phyloP scores from a whole-genome alignment of 352 stramenopile species.

The Pythium utonaiense region DNA sequence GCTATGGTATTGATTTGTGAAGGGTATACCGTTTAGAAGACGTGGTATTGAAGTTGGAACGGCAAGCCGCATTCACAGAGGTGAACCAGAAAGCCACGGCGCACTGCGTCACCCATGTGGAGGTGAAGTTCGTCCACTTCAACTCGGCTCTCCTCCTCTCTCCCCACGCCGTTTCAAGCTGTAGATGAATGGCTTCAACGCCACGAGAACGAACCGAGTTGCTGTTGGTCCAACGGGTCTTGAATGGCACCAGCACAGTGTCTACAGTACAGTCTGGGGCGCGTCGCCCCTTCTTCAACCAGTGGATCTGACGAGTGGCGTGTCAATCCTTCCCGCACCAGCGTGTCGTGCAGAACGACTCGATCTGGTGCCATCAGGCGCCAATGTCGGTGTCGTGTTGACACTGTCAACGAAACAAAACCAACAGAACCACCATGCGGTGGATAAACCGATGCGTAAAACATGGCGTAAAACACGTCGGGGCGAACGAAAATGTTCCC shows the following conservation, averaged over 20 bases:
- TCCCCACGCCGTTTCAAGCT: constrained; percentile 10
- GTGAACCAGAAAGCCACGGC: constrained; percentile 19
- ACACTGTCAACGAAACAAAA: not conserved
- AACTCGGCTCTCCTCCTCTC: constrained; percentile 9
- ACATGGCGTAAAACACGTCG: not conserved
- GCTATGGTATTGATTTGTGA: not conserved
- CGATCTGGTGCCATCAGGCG: too few species aligned
- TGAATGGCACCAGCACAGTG: too few species aligned
- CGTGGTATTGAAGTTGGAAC: constrained; percentile 8
- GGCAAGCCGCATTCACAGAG: constrained; percentile 5
- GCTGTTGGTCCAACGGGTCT: not conserved
- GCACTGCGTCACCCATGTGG: constrained; percentile 11
- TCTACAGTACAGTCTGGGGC: too few species aligned
- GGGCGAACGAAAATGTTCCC: not conserved
- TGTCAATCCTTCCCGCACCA: not conserved
- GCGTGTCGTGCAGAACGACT: too few species aligned
- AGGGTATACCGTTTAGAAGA: not conserved
- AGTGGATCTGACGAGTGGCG: not conserved
- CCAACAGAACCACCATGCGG: too few species aligned
- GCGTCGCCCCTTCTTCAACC: constrained; percentile 1
- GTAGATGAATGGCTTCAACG: constrained; percentile 27
- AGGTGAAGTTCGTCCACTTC: constrained; percentile 24
- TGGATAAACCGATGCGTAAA: too few species aligned
- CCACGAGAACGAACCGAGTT: constrained; percentile 4
- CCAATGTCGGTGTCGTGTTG: not conserved